Conservation (phyloP, 129 eudicot species). For the Flaveria linearis region DNA sequence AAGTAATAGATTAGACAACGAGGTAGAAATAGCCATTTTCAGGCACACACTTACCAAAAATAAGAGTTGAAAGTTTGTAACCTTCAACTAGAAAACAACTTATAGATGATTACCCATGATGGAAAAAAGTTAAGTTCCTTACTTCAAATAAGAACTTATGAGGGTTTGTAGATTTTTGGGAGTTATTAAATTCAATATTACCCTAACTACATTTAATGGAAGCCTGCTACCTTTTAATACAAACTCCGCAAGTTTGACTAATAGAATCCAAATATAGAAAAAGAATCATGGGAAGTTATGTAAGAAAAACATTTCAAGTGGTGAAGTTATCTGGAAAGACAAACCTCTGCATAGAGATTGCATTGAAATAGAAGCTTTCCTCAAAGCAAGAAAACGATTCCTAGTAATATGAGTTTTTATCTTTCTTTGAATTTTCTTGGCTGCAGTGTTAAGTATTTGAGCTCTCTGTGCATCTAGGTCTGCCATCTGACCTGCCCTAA, state of each 20-base stretch:
- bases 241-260: not conserved
- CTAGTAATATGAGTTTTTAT: constrained; percentile 77
- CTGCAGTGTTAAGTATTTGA: constrained; percentile 78
- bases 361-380: constrained; percentile 61
- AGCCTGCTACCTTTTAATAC: not conserved
- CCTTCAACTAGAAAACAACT: not conserved
- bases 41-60: not conserved
- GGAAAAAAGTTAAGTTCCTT: not conserved
- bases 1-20: not conserved
- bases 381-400: constrained; percentile 63
- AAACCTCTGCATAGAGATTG: constrained; percentile 85
- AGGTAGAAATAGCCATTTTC: constrained; percentile 3
- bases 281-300: constrained; percentile 6
- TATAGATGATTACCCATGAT: not conserved
- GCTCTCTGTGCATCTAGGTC: constrained; percentile 89
- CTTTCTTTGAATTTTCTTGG: constrained; percentile 83
- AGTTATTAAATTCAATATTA: not conserved
- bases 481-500: constrained; percentile 99
- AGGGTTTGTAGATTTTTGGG: not conserved
- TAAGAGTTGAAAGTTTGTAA: not conserved
- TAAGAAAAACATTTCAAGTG: constrained; percentile 13
- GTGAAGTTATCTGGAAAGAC: constrained; percentile 28
- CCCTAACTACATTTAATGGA: not conserved
- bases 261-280: not conserved
- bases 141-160: not conserved